These are phyloP conservation scores for Hyaloscypha variabilis DNA, from an alignment of 495 filamentous ascomycete genomes.

Conservation along the genomic window DNA sequence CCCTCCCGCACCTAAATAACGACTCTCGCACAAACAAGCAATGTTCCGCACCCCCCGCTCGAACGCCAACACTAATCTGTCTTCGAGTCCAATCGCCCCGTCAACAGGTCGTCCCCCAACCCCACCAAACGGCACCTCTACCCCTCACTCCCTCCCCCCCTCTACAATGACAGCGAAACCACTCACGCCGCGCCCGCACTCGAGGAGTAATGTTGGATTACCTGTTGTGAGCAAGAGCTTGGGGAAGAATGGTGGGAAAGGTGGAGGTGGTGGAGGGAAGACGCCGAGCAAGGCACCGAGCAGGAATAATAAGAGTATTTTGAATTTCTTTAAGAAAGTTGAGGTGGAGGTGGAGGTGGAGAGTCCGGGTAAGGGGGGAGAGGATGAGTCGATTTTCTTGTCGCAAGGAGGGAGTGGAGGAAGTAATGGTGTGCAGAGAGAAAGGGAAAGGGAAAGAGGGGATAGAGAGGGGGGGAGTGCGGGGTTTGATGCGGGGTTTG, in stretches of 20 bases:
- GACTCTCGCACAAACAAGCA: neutral
- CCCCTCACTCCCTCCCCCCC: neutral
- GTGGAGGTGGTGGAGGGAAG: conserved; percentile 25
- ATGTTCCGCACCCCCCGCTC: conserved; percentile 50
- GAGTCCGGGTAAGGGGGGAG: too few relatives aligned
- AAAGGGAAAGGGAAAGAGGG: neutral
- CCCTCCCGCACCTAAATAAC: neutral
- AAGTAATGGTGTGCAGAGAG: neutral
- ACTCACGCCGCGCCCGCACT: conserved; percentile 30
- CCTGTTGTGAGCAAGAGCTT: neutral
- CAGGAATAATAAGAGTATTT: conserved; percentile 69
- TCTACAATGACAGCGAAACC: conserved; percentile 31
- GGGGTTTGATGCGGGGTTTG: conserved; percentile 9
- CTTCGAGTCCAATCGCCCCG: conserved; percentile 30
- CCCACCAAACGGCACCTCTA: conserved; percentile 34
- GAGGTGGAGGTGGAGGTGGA: conserved; percentile 45
- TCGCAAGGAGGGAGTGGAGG: conserved; percentile 15
- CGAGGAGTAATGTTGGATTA: conserved; percentile 30
- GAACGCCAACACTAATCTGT: conserved; percentile 27
- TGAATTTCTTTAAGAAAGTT: conserved; percentile 81
- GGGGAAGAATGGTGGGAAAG: too few relatives aligned
- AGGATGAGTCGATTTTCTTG: conserved; percentile 37
- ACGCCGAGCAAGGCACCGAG: conserved; percentile 15
- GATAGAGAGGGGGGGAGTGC: neutral
- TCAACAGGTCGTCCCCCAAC: conserved; percentile 46